phyloP scores from a whole-genome alignment of 208 protist species.

The Dictyostelium gargantuum region DNA sequence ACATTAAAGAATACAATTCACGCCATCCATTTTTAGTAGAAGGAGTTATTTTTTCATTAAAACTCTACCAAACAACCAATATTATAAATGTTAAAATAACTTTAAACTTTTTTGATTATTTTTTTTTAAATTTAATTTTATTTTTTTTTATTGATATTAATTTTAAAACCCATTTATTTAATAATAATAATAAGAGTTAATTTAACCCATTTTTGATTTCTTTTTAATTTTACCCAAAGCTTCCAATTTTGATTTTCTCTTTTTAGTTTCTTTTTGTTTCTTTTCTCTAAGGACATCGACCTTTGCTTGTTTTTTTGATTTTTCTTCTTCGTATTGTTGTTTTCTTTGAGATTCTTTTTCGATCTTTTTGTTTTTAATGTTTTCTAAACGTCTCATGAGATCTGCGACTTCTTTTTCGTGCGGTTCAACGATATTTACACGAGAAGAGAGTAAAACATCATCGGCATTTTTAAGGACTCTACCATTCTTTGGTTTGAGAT shows the following conservation, averaged over 20 bases:
- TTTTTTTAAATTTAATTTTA: background rate
- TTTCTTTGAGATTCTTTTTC: background rate
- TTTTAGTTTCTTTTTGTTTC: constrained; percentile 39
- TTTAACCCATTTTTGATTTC: constrained; percentile 36
- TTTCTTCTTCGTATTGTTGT: background rate
- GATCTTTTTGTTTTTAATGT: constrained; percentile 71
- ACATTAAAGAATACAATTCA: too few relatives aligned
- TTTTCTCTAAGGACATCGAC: background rate
- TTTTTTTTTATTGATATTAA: background rate
- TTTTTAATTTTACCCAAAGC: constrained; percentile 26
- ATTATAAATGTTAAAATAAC: too few relatives aligned
- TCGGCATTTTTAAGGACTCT: background rate
- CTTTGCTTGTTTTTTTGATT: background rate
- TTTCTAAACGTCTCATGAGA: constrained; percentile 20
- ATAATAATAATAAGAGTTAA: too few relatives aligned
- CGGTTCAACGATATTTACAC: constrained; percentile 68
- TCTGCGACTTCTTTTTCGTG: constrained; percentile 52
- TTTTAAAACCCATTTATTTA: background rate
- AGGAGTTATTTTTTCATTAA: too few relatives aligned
- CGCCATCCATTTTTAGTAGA: too few relatives aligned
- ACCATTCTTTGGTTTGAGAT: constrained; percentile 83
- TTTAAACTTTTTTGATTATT: background rate
- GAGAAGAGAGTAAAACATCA: background rate
- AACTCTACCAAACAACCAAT: too few relatives aligned
- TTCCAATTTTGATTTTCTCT: constrained; percentile 48